Evolutionary conservation across 2,329 filamentous ascomycete genomes (phyloP).

Genomic region (Aspergillus quadrilineatus): DNA sequence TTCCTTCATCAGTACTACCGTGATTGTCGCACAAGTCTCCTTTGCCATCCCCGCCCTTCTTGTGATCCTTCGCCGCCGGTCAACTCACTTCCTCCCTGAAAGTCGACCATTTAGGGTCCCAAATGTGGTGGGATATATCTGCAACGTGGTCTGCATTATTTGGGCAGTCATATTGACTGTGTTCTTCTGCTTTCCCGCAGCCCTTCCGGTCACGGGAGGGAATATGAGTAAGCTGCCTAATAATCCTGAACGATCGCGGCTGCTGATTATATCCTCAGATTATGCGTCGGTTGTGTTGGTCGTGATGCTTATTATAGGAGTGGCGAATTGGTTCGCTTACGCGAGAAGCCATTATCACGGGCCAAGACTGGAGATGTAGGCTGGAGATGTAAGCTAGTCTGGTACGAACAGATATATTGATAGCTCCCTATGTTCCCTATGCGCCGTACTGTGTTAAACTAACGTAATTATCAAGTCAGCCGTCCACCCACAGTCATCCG

Average conservation of each 20-base stretch:
- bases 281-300: constrained; percentile 22
- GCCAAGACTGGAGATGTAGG: constrained; percentile 19
- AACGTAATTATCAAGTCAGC: too few relatives aligned
- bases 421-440: background rate
- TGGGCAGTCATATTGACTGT: constrained; percentile 23
- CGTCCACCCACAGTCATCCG: too few relatives aligned
- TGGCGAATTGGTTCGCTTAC: constrained; percentile 23
- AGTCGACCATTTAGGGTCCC: constrained; percentile 18
- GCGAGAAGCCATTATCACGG: constrained; percentile 23
- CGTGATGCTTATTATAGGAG: constrained; percentile 21
- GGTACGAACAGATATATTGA: background rate
- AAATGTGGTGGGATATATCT: constrained; percentile 16
- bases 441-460: background rate
- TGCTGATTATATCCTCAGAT: constrained; percentile 9
- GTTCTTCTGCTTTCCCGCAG: constrained; percentile 23
- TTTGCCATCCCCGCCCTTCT: constrained; percentile 22
- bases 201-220: constrained; percentile 20
- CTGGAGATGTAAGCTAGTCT: constrained; percentile 12
- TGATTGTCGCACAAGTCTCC: constrained; percentile 25
- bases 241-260: background rate
- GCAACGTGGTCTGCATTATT: constrained; percentile 15
- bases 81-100: constrained; percentile 18
- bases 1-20: constrained; percentile 25
- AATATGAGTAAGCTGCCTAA: constrained; percentile 23
- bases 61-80: constrained; percentile 17